Base-by-base conservation (phyloP, 257 asterid species). In the Solanum medicagineum region DNA sequence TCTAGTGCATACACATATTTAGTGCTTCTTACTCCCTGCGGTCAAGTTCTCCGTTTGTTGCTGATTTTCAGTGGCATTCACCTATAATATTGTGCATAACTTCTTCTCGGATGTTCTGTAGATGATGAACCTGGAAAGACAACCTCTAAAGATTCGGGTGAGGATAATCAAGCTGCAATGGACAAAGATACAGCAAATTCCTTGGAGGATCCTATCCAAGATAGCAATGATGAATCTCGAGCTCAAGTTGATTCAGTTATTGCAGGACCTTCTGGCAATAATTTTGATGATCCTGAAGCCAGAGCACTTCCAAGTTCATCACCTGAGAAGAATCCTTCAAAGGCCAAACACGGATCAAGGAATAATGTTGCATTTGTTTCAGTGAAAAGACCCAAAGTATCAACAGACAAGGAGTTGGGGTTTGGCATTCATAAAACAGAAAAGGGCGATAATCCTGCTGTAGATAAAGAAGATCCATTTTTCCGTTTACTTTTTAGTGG, bases 281-380 rank as follows among this genome's bases (percentile, higher is more conserved):
- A 45, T 59, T 40, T 42, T 32, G 85, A 55, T 81, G 56, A 85
- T 63, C 57, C 14, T 66, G 89, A 65, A 83, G 84, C 69, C 49
- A 81, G 65, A 75, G 69, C 20, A 26, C 73, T 62, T 54, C 71
- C 88, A 54, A 85, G 85, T 68, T 45, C 88, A 45, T 49, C 91
- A 65, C 85, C 74, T 11, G 20, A 4, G 68, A 74, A 85, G 51
- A 65, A 42, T 42, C 88, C 89, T 26, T 77, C 81, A 54, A 88
- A 88, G 69, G 86, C 74, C 80, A 90, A 70, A 85, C 84, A 70
- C 20, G 85, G 68, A 53, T 84, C 89, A 4, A 89, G 86, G 87
- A 88, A 87, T 80, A 90, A 83, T 84, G 98, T 94, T 29, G 98
- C 99, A 1, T 95, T 94, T 85, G 88, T 95, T 51, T 83, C 97